Evolutionary conservation across 768 basidiomycete species (phyloP).

Genomic region (Mycena vitilis): DNA sequence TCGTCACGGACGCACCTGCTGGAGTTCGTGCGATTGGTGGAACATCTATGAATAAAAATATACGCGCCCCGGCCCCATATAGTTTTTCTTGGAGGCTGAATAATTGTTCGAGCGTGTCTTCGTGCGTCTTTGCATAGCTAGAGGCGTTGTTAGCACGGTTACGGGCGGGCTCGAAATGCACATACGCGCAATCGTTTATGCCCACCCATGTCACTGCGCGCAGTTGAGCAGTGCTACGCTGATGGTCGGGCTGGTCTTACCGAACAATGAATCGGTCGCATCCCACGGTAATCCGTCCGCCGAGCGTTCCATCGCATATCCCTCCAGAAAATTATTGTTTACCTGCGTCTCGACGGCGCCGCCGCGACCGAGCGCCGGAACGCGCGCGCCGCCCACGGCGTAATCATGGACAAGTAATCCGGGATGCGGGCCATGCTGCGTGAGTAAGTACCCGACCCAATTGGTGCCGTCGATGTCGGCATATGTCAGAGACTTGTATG

Average conservation of each 20-base stretch:
- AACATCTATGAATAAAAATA: constrained; percentile 71
- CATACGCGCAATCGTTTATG: constrained; percentile 74
- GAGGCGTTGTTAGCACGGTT: not conserved
- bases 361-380: constrained; percentile 56
- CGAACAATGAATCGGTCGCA: constrained; percentile 56
- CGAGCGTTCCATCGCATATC: constrained; percentile 49
- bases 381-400: constrained; percentile 64
- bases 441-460: constrained; percentile 73
- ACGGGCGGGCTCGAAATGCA: constrained; percentile 1
- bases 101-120: constrained; percentile 46
- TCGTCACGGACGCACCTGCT: constrained; percentile 44
- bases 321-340: constrained; percentile 49
- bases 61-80: constrained; percentile 60
- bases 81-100: constrained; percentile 60
- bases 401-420: constrained; percentile 67
- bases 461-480: constrained; percentile 62
- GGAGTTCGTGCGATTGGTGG: constrained; percentile 67
- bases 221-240: not conserved
- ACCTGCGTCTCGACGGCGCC: constrained; percentile 34
- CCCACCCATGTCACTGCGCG: constrained; percentile 71
- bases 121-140: constrained; percentile 40
- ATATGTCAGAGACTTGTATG: constrained; percentile 62
- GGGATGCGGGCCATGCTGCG: constrained; percentile 52
- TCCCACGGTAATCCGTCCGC: constrained; percentile 53
- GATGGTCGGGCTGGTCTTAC: constrained; percentile 44